These are phyloP conservation scores for Phaeosphaeria sp. DNA, from an alignment of 2,329 filamentous ascomycete genomes.

Conservation along the genomic window DNA sequence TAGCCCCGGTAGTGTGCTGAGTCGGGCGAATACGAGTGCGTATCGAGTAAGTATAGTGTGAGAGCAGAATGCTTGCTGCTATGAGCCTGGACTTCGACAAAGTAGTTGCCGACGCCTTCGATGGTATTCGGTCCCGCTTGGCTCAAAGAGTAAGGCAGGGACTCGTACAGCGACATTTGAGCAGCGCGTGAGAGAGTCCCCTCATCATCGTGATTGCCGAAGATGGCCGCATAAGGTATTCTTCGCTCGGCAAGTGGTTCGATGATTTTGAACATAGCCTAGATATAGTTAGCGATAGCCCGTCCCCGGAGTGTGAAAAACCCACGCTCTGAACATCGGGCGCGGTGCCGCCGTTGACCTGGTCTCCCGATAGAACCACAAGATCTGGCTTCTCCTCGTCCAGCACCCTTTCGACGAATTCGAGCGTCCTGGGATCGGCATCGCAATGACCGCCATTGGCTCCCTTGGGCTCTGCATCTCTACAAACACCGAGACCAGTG, in stretches of 20 bases:
- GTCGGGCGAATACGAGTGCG: slow-evolving; percentile 89
- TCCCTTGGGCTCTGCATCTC: slow-evolving; percentile 80
- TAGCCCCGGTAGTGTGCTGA: slow-evolving; percentile 90
- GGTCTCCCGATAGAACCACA: slow-evolving; percentile 89
- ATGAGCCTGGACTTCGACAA: slow-evolving; percentile 84
- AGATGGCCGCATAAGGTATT: slow-evolving; percentile 92
- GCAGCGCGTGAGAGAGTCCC: slow-evolving; percentile 75
- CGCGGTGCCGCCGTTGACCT: slow-evolving; percentile 92
- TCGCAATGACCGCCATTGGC: slow-evolving; percentile 81
- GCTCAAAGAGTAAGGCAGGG: slow-evolving; percentile 89
- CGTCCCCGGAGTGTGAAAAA: slow-evolving; percentile 2
- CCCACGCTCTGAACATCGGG: slow-evolving; percentile 85
- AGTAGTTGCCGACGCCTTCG: slow-evolving; percentile 94
- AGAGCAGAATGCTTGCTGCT: slow-evolving; percentile 87
- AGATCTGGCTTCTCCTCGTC: slow-evolving; percentile 95
- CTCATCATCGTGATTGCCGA: slow-evolving; percentile 98
- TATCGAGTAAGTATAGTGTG: slow-evolving; percentile 94
- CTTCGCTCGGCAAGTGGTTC: slow-evolving; percentile 83
- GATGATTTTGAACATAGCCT: slow-evolving; percentile 93
- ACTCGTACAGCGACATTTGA: slow-evolving; percentile 86
- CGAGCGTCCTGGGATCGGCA: slow-evolving; percentile 87
- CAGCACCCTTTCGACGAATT: slow-evolving; percentile 82
- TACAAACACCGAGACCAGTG: slow-evolving; percentile 83
- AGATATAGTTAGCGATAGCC: slow-evolving; percentile 16
- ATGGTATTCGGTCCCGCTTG: slow-evolving; percentile 80